These are phyloP conservation scores for Papilionanthe hybrid DNA, from an alignment of 116 monocot genomes.

Conservation along the genomic window DNA sequence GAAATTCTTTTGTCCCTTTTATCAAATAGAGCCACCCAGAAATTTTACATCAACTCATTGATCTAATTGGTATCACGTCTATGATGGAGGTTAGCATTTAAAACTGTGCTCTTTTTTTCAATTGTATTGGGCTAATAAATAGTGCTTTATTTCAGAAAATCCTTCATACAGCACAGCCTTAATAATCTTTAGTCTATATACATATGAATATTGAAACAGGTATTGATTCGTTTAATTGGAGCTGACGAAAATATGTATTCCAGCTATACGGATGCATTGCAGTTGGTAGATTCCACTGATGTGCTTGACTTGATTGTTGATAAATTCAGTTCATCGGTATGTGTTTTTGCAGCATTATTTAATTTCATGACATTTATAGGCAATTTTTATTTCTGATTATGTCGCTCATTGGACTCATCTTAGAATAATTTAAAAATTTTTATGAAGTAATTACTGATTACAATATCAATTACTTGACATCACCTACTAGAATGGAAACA, in stretches of 20 bases:
- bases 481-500: background rate
- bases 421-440: background rate
- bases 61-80: constrained; percentile 60
- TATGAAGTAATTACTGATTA: background rate
- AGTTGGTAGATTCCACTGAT: constrained; percentile 80
- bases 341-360: constrained; percentile 7
- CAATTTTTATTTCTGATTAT: background rate
- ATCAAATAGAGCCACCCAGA: constrained; percentile 43
- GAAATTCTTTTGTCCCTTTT: background rate
- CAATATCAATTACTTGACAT: background rate
- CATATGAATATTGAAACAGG: constrained; percentile 33
- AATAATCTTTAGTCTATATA: background rate
- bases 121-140: background rate
- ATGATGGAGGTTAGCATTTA: constrained; percentile 46
- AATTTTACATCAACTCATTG: constrained; percentile 50
- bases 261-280: constrained; percentile 62
- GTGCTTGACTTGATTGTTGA: constrained; percentile 97
- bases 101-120: background rate
- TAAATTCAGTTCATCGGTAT: constrained; percentile 89
- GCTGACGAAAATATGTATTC: constrained; percentile 95
- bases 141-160: background rate
- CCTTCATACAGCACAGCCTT: background rate
- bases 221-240: constrained; percentile 87
- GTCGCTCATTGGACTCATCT: background rate
- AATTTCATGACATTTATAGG: background rate